Evolutionary conservation across 129 eudicot species (phyloP), one percentile per base, ranked within the genome.

Genomic region (Saussurea involucrata): DNA sequence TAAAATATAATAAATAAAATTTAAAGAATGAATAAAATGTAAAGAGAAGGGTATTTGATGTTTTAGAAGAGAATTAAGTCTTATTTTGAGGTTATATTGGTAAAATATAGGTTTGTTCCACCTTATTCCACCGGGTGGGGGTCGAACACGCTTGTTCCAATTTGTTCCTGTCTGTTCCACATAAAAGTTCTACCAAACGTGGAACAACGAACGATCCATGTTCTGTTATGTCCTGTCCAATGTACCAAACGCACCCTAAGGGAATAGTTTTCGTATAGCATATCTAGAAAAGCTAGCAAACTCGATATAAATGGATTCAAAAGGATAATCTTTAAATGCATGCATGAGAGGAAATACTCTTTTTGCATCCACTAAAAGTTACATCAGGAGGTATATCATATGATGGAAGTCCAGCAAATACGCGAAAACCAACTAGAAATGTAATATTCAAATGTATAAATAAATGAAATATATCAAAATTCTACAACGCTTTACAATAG

Each of bases 341-440:
- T 58, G 64, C 64, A 25, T 34, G 44, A 69, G 20, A 60, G 25
- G 53, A 71, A 21, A 58, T 31, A 15, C 53, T 8, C 5, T 12
- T 29, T 22, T 55, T 55, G 17, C 15, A 32, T 31, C n/a, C n/a
- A 49, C 58, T 32, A 53, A 36, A 77, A 76, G 74, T 13, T 67
- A 21, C 74, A 29, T 49, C 24, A 76, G 57, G 32, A 73, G 44
- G 71, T 32, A 76, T 66, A 29, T 46, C 67, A 69, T 70, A 69
- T 4, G 46, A 78, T 67, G 22, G 27, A 72, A 27, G 55, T 44
- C 4, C 21, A 71, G 12, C 33, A 25, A 67, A 49, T 55, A 71
- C 10, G 75, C 6, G 15, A 77, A 77, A 68, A 55, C 66, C 61
- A 55, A 55, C 17, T 22, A 8, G 12, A 69, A 69, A 68, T 27